Base-by-base conservation (phyloP, 768 basidiomycete species). In the Podaxis sp. region DNA sequence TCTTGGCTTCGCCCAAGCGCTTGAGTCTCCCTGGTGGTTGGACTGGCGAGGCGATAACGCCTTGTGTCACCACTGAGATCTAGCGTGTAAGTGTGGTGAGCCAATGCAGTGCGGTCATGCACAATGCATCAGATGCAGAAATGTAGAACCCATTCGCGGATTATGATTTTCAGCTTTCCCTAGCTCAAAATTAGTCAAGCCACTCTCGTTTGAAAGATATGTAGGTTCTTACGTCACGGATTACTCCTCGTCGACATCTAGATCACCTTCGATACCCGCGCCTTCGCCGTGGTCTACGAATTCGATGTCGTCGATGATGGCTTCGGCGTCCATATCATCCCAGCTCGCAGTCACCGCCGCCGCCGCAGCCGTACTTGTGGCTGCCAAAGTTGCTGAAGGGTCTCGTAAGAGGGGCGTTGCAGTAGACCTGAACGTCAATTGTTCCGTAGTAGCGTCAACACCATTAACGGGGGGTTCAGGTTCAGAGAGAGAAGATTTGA, bases 251-350 rank as follows among this genome's bases (percentile, higher is more conserved):
- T 64, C 58, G 13, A 55, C 25, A 13, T 55, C 89, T 55, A 91
- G 76, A 70, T 91, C 88, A 3, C 87, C 89, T 70, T 90, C 87
- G 1, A 89, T 73, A 9, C 88, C 88, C 8, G 72, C 79, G 4
- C 89, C 89, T 63, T 86, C 85, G 0, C 87, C 89, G 3, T 75
- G 74, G 67, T 90, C 88, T 60, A 89, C 88, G 61, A 86, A 90
- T 4, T 81, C 76, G 17, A 77, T 72, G n/a, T 85, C 85, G 46
- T 84, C 82, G 29, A 71, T 77, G 19, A 78, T 78, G 13, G 76
- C 79, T 49, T 78, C 79, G 25, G 74, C 79, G 40, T 77, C 73
- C 4, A 43, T 25, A 19, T 74, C 74, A 25, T 76, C 79, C 71
- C 77, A 78, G 4, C 13, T 75, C 70, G 8, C 69, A 70, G 25